Conservation (phyloP, 202 grass and related monocot genomes). For the Setaria italica region DNA sequence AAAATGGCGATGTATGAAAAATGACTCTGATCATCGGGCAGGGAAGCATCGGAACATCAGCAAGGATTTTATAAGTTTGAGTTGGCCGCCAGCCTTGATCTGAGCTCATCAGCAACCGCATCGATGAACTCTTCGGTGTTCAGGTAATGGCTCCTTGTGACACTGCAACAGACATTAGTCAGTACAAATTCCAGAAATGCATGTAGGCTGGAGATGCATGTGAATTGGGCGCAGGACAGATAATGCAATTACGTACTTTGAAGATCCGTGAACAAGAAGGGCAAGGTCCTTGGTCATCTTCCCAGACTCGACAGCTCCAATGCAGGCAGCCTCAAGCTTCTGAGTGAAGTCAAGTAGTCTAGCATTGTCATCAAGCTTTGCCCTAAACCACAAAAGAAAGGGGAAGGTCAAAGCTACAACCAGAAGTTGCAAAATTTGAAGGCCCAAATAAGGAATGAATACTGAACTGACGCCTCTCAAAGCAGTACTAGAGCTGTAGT, state of each 20-base stretch:
- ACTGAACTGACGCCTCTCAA: background rate
- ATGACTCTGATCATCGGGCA: background rate
- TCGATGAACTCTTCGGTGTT: conserved; percentile 57
- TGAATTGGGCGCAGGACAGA: background rate
- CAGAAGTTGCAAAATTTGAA: background rate
- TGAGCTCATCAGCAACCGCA: conserved; percentile 51
- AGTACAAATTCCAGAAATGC: background rate
- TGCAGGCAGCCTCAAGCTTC: conserved; percentile 67
- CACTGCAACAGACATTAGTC: conserved; percentile 31
- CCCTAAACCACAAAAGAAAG: conserved; percentile 38
- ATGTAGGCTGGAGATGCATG: background rate
- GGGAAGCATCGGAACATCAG: background rate
- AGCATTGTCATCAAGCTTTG: conserved; percentile 65
- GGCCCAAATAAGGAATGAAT: background rate
- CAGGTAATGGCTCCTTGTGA: conserved; percentile 56
- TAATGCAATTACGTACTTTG: conserved; percentile 12
- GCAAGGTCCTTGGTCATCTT: conserved; percentile 75
- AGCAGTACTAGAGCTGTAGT: background rate
- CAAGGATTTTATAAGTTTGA: conserved; percentile 12
- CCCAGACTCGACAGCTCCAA: conserved; percentile 62
- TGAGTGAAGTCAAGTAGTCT: conserved; percentile 62
- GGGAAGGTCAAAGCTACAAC: background rate
- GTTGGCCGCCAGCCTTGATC: conserved; percentile 47
- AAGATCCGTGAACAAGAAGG: conserved; percentile 52
- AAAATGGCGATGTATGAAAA: conserved; percentile 1